These are phyloP conservation scores for Pythium plurisporium DNA, from an alignment of 352 stramenopile species.

Conservation along the genomic window DNA sequence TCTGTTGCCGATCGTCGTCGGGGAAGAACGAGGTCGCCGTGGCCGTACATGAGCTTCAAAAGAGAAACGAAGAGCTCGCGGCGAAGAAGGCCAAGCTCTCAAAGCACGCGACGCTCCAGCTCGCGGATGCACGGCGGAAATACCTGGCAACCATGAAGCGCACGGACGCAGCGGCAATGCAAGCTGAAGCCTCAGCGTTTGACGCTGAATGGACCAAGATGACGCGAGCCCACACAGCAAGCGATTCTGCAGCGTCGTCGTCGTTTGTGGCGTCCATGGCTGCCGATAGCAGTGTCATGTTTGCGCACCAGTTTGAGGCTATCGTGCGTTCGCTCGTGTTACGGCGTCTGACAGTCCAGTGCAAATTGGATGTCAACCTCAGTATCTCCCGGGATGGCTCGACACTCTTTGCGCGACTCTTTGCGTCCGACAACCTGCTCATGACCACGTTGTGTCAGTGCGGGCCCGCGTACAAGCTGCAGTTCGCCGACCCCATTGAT, in stretches of 20 bases:
- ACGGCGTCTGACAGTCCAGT: constrained; percentile 37
- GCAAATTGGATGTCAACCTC: constrained; percentile 58
- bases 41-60: neutral
- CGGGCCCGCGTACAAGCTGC: constrained; percentile 36
- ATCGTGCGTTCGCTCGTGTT: constrained; percentile 56
- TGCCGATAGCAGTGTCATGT: constrained; percentile 12
- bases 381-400: constrained; percentile 45
- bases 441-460: constrained; percentile 49
- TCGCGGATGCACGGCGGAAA: constrained; percentile 15
- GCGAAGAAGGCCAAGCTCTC: neutral
- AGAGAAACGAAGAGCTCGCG: neutral
- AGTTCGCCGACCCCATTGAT: constrained; percentile 57
- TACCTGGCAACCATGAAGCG: constrained; percentile 25
- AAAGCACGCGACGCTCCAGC: constrained; percentile 12
- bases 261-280: neutral
- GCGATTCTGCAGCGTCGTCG: too few species aligned
- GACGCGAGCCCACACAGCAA: constrained; percentile 10
- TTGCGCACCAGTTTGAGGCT: constrained; percentile 49
- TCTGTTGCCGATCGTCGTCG: neutral
- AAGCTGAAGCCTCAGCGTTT: constrained; percentile 19
- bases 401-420: constrained; percentile 42
- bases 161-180: constrained; percentile 6
- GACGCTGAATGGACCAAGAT: constrained; percentile 25
- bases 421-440: constrained; percentile 59
- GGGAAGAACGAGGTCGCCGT: neutral